A percentile compares a stretch with the other conserved stretches of the same genome.
phyloP scores from a whole-genome alignment of 306 rosid species.

The Mucuna pruriens region DNA sequence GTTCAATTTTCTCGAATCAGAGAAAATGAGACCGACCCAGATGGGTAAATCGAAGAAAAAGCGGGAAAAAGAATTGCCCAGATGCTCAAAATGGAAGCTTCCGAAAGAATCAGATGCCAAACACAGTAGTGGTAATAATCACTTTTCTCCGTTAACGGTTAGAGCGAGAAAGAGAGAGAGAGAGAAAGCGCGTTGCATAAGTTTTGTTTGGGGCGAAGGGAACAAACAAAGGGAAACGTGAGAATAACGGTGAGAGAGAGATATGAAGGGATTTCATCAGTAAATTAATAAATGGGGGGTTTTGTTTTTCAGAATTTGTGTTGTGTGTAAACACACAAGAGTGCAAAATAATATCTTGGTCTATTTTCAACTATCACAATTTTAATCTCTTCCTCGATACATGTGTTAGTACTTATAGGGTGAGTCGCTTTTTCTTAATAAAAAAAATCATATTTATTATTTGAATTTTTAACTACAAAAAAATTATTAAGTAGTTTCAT shows the following conservation, averaged over 20 bases:
- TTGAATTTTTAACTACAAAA: no score
- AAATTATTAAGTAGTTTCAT: no score
- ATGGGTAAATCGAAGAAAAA: slow-evolving; percentile 10
- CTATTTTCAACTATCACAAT: no score
- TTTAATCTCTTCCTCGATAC: no score
- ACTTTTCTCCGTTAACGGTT: slow-evolving; percentile 20
- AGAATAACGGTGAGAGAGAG: background rate
- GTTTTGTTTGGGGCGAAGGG: background rate
- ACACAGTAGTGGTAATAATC: background rate
- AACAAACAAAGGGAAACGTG: background rate
- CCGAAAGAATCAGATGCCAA: slow-evolving; percentile 33
- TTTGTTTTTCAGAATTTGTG: background rate
- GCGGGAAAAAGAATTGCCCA: background rate
- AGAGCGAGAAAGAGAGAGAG: background rate
- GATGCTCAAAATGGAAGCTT: slow-evolving; percentile 21
- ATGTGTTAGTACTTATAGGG: no score
- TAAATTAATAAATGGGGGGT: background rate
- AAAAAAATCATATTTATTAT: no score
- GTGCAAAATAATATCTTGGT: no score
- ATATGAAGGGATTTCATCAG: background rate
- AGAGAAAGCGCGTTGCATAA: background rate
- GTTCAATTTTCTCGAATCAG: background rate
- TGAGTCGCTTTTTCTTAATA: no score
- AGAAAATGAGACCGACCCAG: slow-evolving; percentile 27
- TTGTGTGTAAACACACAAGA: no score